These are phyloP conservation scores for Yarrowia divulgata DNA, from an alignment of 805 yeast species.

Conservation along the genomic window DNA sequence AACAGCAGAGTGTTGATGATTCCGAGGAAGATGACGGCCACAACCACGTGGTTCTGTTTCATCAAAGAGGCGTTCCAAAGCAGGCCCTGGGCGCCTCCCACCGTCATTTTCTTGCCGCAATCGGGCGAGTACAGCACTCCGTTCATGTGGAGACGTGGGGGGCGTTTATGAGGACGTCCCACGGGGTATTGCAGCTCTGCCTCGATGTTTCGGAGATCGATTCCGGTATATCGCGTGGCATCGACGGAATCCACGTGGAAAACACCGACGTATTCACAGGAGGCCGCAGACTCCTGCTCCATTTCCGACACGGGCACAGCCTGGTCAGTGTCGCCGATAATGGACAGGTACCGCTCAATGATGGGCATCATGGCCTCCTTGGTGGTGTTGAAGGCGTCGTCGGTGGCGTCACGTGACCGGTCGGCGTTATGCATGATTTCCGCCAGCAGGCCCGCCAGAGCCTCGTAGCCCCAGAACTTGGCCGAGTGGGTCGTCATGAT, in stretches of 20 bases:
- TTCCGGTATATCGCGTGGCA: slow-evolving; percentile 52
- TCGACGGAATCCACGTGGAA: slow-evolving; percentile 73
- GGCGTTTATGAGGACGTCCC: slow-evolving; percentile 73
- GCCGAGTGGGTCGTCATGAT: slow-evolving; percentile 48
- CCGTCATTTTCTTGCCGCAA: slow-evolving; percentile 68
- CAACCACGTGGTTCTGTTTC: slow-evolving; percentile 51
- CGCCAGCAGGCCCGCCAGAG: slow-evolving; percentile 55
- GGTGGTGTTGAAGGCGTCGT: slow-evolving; percentile 58
- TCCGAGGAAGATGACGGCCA: slow-evolving; percentile 57
- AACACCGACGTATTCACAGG: slow-evolving; percentile 76
- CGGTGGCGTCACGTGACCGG: not conserved
- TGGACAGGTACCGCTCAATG: slow-evolving; percentile 39
- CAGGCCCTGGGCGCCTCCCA: slow-evolving; percentile 9
- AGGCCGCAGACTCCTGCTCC: slow-evolving; percentile 55
- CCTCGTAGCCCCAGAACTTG: slow-evolving; percentile 49
- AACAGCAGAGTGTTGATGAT: slow-evolving; percentile 63
- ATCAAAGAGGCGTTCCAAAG: slow-evolving; percentile 11
- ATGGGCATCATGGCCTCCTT: slow-evolving; percentile 61
- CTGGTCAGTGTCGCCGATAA: slow-evolving; percentile 58
- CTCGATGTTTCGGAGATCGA: slow-evolving; percentile 68
- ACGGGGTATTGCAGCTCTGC: slow-evolving; percentile 72
- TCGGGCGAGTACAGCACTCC: slow-evolving; percentile 86
- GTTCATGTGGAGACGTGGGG: slow-evolving; percentile 65
- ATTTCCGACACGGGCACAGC: slow-evolving; percentile 67
- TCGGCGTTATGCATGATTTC: slow-evolving; percentile 53